Percentiles rank a stretch among this genome's conserved stretches.
Conservation (phyloP, 495 filamentous ascomycete species). For the Hypoxylon cercidicola region DNA sequence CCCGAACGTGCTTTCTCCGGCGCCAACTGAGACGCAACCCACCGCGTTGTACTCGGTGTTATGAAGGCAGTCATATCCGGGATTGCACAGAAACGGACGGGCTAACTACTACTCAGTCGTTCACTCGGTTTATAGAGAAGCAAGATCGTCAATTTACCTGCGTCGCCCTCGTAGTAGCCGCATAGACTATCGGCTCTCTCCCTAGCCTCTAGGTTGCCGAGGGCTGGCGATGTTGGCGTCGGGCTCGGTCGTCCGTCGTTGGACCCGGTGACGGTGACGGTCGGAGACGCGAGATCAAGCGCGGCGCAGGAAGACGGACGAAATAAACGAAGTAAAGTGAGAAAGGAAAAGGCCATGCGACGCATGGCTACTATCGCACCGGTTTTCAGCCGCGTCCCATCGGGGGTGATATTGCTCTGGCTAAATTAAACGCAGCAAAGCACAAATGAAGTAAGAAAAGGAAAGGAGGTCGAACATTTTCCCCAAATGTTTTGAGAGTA, state of each 20-base stretch:
- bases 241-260: neutral
- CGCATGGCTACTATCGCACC: neutral
- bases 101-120: neutral
- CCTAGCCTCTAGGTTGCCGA: slow-evolving; percentile 2
- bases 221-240: neutral
- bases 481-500: neutral
- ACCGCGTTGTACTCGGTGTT: neutral
- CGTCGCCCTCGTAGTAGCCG: slow-evolving; percentile 11
- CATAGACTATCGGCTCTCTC: neutral
- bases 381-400: neutral
- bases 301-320: neutral
- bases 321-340: neutral
- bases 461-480: neutral
- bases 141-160: slow-evolving; percentile 2
- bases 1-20: neutral
- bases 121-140: neutral
- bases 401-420: neutral
- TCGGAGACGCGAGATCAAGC: slow-evolving; percentile 8
- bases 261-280: slow-evolving; percentile 52
- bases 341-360: neutral
- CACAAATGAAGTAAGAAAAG: neutral
- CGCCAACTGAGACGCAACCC: neutral
- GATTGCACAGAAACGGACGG: neutral
- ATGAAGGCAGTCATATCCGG: neutral
- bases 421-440: neutral